Conservation (phyloP, 768 basidiomycete species). For the Galerina sulciceps region DNA sequence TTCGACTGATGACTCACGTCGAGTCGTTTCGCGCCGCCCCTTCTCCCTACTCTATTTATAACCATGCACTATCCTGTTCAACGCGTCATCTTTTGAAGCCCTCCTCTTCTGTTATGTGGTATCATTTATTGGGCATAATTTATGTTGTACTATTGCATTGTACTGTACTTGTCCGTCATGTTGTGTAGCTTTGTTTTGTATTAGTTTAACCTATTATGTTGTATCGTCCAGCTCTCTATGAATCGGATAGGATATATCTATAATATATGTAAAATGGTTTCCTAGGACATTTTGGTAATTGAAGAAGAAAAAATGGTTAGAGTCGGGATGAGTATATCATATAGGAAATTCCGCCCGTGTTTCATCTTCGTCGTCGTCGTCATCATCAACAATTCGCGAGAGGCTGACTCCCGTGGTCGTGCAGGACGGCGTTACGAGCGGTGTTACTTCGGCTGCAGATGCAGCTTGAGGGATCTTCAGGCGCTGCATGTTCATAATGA, state of each 20-base stretch:
- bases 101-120: neutral
- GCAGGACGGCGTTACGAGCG: neutral
- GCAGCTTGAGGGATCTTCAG: slow-evolving; percentile 8
- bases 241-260: no score
- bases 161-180: neutral
- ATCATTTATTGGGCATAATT: neutral
- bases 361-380: neutral
- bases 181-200: neutral
- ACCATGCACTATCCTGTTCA: neutral
- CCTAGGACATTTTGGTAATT: no score
- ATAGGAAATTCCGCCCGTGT: slow-evolving; percentile 1
- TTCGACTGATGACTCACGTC: slow-evolving; percentile 5
- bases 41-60: neutral
- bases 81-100: neutral
- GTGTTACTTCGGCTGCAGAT: slow-evolving; percentile 5
- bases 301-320: no score
- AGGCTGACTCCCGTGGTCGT: neutral
- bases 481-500: slow-evolving; percentile 16
- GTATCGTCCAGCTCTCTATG: no score
- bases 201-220: neutral
- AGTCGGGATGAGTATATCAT: neutral
- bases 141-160: neutral
- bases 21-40: neutral
- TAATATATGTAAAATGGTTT: no score
- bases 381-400: neutral